A percentile compares a stretch with the other conserved stretches of the same genome.
Conservation (phyloP, 768 basidiomycete species). For the Clitopilus passeckerianus region DNA sequence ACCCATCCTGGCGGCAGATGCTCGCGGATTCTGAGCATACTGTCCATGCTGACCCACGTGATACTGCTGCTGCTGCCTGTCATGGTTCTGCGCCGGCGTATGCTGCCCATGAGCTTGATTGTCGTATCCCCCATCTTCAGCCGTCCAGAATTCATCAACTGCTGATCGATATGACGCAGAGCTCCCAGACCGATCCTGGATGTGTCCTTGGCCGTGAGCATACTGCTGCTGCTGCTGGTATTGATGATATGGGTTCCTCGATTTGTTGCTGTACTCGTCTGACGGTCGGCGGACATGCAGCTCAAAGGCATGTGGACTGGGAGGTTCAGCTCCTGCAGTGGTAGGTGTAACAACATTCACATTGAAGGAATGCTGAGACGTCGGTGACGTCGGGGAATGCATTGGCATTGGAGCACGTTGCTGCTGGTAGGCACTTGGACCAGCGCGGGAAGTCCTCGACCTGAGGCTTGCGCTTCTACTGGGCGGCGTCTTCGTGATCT, state of each 20-base stretch:
- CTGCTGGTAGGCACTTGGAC: background rate
- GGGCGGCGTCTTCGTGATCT: conserved; percentile 38
- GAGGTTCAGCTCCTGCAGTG: background rate
- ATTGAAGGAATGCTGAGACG: conserved; percentile 3
- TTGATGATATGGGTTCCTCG: background rate
- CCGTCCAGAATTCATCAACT: conserved; percentile 35
- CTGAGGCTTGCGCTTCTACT: conserved; percentile 32
- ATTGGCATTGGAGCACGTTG: background rate
- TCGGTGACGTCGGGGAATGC: background rate
- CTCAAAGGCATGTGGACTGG: conserved; percentile 25
- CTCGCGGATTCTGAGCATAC: background rate
- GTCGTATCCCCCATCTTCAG: conserved; percentile 12
- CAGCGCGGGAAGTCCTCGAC: conserved; percentile 17
- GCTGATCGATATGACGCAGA: conserved; percentile 39
- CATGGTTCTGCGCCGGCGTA: background rate
- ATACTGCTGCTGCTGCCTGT: background rate
- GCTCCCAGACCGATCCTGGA: conserved; percentile 28
- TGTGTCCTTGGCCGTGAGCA: conserved; percentile 9
- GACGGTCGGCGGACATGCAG: conserved; percentile 32
- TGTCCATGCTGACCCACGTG: background rate
- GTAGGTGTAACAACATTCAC: background rate
- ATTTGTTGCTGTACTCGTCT: conserved; percentile 3
- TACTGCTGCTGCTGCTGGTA: conserved; percentile 4
- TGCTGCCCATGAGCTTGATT: background rate
- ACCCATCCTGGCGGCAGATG: background rate